Base-by-base conservation (phyloP, 768 basidiomycete genomes). In the Mycena kentingensis region DNA sequence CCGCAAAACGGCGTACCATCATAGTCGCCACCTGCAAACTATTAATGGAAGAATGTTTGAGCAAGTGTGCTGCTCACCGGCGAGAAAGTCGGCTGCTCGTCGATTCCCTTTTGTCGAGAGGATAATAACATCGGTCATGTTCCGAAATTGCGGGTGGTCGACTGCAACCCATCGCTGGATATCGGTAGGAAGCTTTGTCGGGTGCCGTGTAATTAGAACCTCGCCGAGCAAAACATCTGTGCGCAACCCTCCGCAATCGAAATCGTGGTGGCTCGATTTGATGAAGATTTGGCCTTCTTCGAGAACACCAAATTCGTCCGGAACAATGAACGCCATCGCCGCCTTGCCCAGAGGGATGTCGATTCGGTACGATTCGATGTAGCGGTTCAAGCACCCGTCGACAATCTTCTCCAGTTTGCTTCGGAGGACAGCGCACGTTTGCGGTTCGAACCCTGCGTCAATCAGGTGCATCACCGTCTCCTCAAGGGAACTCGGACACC, bases 381-480 rank as follows among this genome's bases (percentile, higher is more conserved):
- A 71, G 1, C 66, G 63, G n/a, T 71, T 73, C 5, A 87, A 67
- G 1, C 69, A 69, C 3, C 68, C 70, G 46, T 73, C 72, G 12
- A 82, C 71, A 4, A 84, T 70, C 28, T 77, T 70, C 46, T 74
- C 67, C 7, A 85, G 67, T 65, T 85, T 87, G 5, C 77, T 77
- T 24, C 76, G 66, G 12, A 88, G 70, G 4, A 86, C 70, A 1
- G 75, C 65, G 42, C 75, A 80, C 3, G 60, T 65, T 34, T 70
- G 51, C 1, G 86, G 86, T 5, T 62, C 70, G 58, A 89, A 87
- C 0, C 85, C 84, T 11, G 82, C 63, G 62, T 82, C 83, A 1
- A 88, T 64, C 18, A 87, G 68, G 5, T 67, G 68, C 73, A 88
- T 71, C 22, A 77, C 69, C 0, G 84, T 87, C 63, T 89, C 87